Conservation (phyloP, 2,329 filamentous ascomycete species). For the Calonectria henricotiae region DNA sequence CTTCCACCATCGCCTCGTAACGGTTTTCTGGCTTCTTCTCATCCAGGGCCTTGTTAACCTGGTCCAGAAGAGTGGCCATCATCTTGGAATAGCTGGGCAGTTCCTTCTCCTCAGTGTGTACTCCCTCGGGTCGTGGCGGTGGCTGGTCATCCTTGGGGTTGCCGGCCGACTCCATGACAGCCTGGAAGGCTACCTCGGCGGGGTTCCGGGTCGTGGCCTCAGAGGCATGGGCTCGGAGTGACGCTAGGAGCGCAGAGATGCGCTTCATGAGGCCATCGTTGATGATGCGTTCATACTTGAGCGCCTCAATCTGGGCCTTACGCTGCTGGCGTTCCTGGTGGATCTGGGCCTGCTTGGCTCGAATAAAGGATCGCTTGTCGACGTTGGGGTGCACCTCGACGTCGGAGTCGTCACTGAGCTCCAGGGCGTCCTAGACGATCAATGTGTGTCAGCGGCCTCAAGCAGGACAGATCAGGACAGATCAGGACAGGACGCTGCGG, state of each 20-base stretch:
- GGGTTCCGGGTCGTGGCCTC: constrained; percentile 77
- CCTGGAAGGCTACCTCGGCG: constrained; percentile 89
- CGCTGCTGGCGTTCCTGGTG: constrained; percentile 91
- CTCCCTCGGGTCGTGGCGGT: constrained; percentile 82
- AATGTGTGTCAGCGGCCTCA: constrained; percentile 36
- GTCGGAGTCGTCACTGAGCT: constrained; percentile 98
- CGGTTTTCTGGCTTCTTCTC: constrained; percentile 80
- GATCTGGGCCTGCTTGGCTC: constrained; percentile 97
- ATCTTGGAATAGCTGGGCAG: constrained; percentile 94
- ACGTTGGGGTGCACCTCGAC: constrained; percentile 99
- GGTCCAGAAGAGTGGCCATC: constrained; percentile 96
- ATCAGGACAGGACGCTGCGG: constrained; percentile 21
- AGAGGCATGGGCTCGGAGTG: constrained; percentile 81
- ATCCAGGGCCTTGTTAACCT: constrained; percentile 89
- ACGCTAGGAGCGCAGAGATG: constrained; percentile 83
- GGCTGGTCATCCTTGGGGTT: constrained; percentile 83
- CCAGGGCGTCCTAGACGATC: constrained; percentile 81
- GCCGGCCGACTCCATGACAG: constrained; percentile 86
- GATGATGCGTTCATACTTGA: constrained; percentile 93
- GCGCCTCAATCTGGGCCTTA: constrained; percentile 88
- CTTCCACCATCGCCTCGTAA: constrained; percentile 83
- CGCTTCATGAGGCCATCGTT: constrained; percentile 92
- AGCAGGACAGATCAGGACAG: not conserved
- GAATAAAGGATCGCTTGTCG: constrained; percentile 98
- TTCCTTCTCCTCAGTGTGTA: constrained; percentile 81